A percentile compares a stretch with the other conserved stretches of the same genome.
phyloP scores from a whole-genome alignment of 129 eudicot species.

The Centaurea solstitialis region DNA sequence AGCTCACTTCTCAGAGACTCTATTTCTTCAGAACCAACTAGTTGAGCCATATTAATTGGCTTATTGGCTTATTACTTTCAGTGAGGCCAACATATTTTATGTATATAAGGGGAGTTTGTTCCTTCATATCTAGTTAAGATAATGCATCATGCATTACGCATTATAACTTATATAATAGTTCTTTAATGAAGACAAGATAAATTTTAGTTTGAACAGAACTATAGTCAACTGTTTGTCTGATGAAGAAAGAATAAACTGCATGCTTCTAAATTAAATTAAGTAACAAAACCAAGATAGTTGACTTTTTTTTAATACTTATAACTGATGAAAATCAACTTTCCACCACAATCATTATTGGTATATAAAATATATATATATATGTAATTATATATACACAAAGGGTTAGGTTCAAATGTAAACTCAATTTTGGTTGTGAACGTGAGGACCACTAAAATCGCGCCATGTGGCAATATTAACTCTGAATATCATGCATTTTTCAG shows the following conservation, averaged over 20 bases:
- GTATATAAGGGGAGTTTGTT: background rate
- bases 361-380: no score
- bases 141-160: conserved; percentile 19
- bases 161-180: background rate
- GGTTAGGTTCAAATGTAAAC: no score
- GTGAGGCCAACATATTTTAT: background rate
- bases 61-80: conserved; percentile 19
- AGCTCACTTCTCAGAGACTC: conserved; percentile 35
- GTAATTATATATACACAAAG: no score
- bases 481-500: no score
- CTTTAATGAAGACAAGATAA: background rate
- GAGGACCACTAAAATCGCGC: no score
- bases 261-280: background rate
- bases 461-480: no score
- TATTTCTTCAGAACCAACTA: conserved; percentile 38
- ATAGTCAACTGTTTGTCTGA: background rate
- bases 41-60: conserved; percentile 50
- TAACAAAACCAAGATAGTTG: conserved; percentile 10
- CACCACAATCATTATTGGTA: background rate
- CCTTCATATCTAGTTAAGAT: background rate
- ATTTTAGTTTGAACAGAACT: conserved; percentile 2
- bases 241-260: conserved; percentile 2
- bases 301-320: background rate
- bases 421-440: no score
- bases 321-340: background rate